Evolutionary conservation across 805 yeast genomes (phyloP).

Genomic region (Cyberlindnera subsufficiens): DNA sequence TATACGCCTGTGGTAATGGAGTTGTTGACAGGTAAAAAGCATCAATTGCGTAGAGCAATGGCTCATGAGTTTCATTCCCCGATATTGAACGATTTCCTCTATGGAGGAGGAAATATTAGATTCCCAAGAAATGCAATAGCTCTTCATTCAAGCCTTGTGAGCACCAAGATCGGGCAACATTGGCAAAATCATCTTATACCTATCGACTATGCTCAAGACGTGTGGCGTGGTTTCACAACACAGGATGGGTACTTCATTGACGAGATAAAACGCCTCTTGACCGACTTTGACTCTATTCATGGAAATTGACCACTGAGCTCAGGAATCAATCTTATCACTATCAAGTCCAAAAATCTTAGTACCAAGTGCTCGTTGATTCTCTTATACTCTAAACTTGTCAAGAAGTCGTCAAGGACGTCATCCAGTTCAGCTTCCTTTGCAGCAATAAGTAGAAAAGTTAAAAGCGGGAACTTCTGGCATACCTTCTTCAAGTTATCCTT

Average conservation of each 20-base stretch:
- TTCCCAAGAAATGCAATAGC: slow-evolving; percentile 22
- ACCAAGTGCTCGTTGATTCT: slow-evolving; percentile 38
- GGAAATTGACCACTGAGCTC: slow-evolving; percentile 21
- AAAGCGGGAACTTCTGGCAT: slow-evolving; percentile 12
- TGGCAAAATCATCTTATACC: slow-evolving; percentile 8
- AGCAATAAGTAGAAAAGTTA: slow-evolving; percentile 16
- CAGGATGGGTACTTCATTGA: slow-evolving; percentile 21
- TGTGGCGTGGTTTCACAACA: slow-evolving; percentile 26
- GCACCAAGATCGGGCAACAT: slow-evolving; percentile 26
- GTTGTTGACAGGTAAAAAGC: slow-evolving; percentile 34
- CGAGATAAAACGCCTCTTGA: slow-evolving; percentile 16
- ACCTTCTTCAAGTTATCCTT: slow-evolving; percentile 22
- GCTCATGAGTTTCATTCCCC: slow-evolving; percentile 17
- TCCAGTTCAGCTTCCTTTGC: slow-evolving; percentile 19
- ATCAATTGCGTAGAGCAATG: slow-evolving; percentile 25
- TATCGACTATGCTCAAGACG: slow-evolving; percentile 6
- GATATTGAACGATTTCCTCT: slow-evolving; percentile 25
- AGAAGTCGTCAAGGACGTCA: slow-evolving; percentile 25
- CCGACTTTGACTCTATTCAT: slow-evolving; percentile 16
- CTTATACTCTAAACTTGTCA: slow-evolving; percentile 30
- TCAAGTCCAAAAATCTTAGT: slow-evolving; percentile 36
- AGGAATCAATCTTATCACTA: slow-evolving; percentile 34
- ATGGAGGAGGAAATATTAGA: slow-evolving; percentile 15
- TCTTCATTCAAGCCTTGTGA: slow-evolving; percentile 31
- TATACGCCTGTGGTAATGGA: slow-evolving; percentile 25